A percentile compares a stretch with the other conserved stretches of the same genome.
Evolutionary conservation across 2,329 filamentous ascomycete genomes (phyloP).

Genomic region (Colletotrichum lupini): DNA sequence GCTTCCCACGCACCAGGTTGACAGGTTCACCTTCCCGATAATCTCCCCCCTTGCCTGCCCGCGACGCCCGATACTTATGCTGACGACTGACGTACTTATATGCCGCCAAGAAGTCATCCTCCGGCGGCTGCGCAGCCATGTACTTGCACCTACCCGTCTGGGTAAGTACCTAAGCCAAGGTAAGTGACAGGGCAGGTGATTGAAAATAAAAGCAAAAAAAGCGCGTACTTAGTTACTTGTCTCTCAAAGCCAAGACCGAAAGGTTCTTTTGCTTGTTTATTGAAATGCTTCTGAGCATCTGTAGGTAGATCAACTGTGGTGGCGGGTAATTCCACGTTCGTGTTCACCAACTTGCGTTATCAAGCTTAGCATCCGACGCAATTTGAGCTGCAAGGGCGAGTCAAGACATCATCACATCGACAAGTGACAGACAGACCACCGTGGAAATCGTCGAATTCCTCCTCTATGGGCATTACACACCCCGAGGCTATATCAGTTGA

Average conservation of each 20-base stretch:
- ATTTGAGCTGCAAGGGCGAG: background rate
- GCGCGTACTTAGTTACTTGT: background rate
- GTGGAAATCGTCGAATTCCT: slow-evolving; percentile 20
- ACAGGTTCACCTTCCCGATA: background rate
- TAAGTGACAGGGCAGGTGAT: background rate
- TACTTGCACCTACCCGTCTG: background rate
- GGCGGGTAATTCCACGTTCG: no score
- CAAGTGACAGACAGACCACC: background rate
- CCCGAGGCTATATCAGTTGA: background rate
- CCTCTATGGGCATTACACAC: background rate
- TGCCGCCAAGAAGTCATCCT: background rate
- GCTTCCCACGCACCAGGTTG: background rate
- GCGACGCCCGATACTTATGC: background rate
- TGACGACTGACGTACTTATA: background rate
- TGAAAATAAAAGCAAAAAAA: background rate
- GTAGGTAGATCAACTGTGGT: no score
- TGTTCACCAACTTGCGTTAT: background rate
- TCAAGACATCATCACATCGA: background rate
- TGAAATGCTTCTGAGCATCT: no score
- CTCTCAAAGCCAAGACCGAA: background rate
- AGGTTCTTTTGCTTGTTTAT: no score
- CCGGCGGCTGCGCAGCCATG: background rate
- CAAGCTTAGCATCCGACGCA: background rate
- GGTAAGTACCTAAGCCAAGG: background rate
- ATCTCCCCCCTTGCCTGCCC: background rate